A percentile compares a stretch with the other conserved stretches of the same genome.
phyloP scores from a whole-genome alignment of 805 yeast species.

The Starmerella etchellsii region DNA sequence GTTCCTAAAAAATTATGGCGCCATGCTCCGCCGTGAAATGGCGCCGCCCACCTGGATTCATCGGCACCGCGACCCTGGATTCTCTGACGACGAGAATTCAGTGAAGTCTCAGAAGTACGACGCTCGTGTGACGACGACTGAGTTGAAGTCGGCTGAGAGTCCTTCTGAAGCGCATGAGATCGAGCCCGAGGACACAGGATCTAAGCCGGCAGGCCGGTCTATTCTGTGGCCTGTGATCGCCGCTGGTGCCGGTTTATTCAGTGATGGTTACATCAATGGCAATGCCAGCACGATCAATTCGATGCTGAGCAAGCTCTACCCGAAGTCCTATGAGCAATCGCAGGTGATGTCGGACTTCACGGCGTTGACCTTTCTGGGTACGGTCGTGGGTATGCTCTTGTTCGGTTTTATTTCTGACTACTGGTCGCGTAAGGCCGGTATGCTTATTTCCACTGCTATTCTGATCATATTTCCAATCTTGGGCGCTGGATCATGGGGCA shows the following conservation, averaged over 20 bases:
- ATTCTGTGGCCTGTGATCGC: conserved; percentile 59
- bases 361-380: conserved; percentile 84
- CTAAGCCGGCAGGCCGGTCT: conserved; percentile 4
- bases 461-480: conserved; percentile 67
- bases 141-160: too few species aligned
- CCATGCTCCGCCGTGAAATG: conserved; percentile 12
- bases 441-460: conserved; percentile 65
- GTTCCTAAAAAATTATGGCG: conserved; percentile 4
- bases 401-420: conserved; percentile 78
- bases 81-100: conserved; percentile 1
- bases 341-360: conserved; percentile 67
- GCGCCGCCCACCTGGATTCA: conserved; percentile 12
- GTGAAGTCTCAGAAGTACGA: background rate
- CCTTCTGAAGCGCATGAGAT: too few species aligned
- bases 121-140: background rate
- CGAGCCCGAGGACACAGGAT: background rate
- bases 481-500: conserved; percentile 83
- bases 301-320: conserved; percentile 55
- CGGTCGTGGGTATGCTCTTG: conserved; percentile 68
- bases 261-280: conserved; percentile 86
- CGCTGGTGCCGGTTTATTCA: conserved; percentile 85
- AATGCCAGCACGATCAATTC: conserved; percentile 67
- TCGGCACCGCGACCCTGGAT: background rate
- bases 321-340: conserved; percentile 45
- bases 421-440: conserved; percentile 67